Conservation (phyloP, 805 yeast genomes). For the Wickerhamiella spandovensis region DNA sequence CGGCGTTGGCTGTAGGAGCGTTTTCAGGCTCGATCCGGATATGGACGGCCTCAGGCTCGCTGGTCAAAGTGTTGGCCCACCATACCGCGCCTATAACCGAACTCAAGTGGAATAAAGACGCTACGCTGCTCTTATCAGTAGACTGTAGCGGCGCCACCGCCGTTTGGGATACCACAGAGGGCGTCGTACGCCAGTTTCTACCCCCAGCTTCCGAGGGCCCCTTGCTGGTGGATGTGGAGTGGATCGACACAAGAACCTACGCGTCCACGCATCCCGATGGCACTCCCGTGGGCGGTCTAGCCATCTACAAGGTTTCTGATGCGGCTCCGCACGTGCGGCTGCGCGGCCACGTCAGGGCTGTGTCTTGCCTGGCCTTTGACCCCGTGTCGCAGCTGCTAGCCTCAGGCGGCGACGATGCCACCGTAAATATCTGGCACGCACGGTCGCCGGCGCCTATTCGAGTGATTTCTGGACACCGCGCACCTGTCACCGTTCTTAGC, state of each 20-base stretch:
- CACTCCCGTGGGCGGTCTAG: slow-evolving; percentile 25
- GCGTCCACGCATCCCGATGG: slow-evolving; percentile 53
- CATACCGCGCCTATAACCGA: slow-evolving; percentile 37
- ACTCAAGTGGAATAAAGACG: slow-evolving; percentile 48
- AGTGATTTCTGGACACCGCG: slow-evolving; percentile 16
- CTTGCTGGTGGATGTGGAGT: slow-evolving; percentile 37
- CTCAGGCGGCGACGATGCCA: slow-evolving; percentile 66
- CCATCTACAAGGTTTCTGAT: slow-evolving; percentile 40
- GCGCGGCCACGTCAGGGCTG: slow-evolving; percentile 51
- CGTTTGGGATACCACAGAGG: slow-evolving; percentile 54
- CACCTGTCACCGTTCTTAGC: slow-evolving; percentile 16
- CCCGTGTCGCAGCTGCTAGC: slow-evolving; percentile 40
- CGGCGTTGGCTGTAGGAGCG: slow-evolving; percentile 46
- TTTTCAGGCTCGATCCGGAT: slow-evolving; percentile 60
- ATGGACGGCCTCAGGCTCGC: slow-evolving; percentile 64
- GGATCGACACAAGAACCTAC: slow-evolving; percentile 60
- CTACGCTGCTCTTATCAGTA: slow-evolving; percentile 41
- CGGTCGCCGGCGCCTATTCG: slow-evolving; percentile 24
- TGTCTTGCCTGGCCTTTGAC: slow-evolving; percentile 46
- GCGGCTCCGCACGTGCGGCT: slow-evolving; percentile 37
- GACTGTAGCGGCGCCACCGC: slow-evolving; percentile 43
- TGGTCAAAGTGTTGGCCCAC: slow-evolving; percentile 42
- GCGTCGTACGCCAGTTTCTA: slow-evolving; percentile 18
- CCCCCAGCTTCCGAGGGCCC: slow-evolving; percentile 4
- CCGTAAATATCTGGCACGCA: slow-evolving; percentile 69